Conservation (phyloP, 306 rosid genomes). For the Ceratonia siliqua region DNA sequence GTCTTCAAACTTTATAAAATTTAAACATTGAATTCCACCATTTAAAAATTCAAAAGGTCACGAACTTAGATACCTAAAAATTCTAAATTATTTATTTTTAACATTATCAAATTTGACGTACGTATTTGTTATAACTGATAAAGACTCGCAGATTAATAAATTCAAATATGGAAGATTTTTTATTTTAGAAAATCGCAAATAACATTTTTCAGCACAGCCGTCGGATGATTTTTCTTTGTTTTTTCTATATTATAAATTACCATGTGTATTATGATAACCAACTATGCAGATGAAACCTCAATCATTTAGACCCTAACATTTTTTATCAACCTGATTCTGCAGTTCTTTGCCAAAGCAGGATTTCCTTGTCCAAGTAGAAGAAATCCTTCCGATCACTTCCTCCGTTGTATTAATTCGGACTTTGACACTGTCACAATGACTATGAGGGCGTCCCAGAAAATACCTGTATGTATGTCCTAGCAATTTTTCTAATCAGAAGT, state of each 20-base stretch:
- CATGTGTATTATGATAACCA: neutral
- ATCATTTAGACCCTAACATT: neutral
- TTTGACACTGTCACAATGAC: constrained; percentile 63
- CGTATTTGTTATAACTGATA: too few relatives aligned
- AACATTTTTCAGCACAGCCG: neutral
- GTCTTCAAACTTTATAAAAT: too few relatives aligned
- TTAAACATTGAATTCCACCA: too few relatives aligned
- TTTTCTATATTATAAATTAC: neutral
- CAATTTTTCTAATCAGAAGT: neutral
- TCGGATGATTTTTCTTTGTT: neutral
- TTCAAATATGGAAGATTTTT: too few relatives aligned
- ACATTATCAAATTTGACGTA: too few relatives aligned
- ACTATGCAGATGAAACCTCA: constrained; percentile 8
- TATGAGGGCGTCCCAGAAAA: constrained; percentile 48
- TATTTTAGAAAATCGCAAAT: neutral
- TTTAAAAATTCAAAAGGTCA: too few relatives aligned
- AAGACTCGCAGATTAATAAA: too few relatives aligned
- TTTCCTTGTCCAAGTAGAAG: constrained; percentile 89
- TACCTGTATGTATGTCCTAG: constrained; percentile 40
- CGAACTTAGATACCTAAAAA: too few relatives aligned
- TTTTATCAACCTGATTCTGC: constrained; percentile 18
- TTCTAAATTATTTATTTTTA: too few relatives aligned
- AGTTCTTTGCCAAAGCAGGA: constrained; percentile 88
- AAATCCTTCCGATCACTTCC: constrained; percentile 97
- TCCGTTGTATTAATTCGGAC: constrained; percentile 86